Conservation (phyloP, 176 grass and related monocot species). For the Typha latifolia region DNA sequence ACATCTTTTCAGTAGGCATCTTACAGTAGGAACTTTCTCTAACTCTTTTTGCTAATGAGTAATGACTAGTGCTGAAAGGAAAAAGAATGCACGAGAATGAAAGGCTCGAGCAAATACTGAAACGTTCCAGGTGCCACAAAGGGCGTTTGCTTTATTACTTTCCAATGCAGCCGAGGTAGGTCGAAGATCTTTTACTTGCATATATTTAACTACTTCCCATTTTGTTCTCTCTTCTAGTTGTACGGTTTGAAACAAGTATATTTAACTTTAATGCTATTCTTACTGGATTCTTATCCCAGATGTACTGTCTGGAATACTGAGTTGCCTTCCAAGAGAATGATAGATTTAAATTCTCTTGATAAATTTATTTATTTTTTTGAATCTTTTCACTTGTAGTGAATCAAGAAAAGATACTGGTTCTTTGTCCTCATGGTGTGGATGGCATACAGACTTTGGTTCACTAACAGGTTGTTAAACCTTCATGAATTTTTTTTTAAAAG, state of each 20-base stretch:
- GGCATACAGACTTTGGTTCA: conserved; percentile 90
- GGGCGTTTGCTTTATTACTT: conserved; percentile 88
- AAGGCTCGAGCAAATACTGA: conserved; percentile 66
- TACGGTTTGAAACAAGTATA: too few relatives aligned
- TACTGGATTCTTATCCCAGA: too few relatives aligned
- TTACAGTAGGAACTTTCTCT: not conserved
- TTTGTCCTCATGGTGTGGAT: conserved; percentile 90
- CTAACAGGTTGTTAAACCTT: conserved; percentile 42
- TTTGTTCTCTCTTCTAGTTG: not conserved
- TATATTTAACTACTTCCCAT: not conserved
- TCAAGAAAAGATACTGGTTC: conserved; percentile 31
- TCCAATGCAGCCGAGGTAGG: conserved; percentile 54
- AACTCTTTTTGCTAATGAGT: not conserved
- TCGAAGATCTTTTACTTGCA: not conserved
- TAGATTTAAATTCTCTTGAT: too few relatives aligned
- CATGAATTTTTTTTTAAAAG: not conserved
- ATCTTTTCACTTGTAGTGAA: conserved; percentile 31
- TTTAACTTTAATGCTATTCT: too few relatives aligned
- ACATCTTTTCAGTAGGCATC: not conserved
- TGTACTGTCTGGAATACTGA: too few relatives aligned
- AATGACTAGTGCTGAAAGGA: conserved; percentile 32
- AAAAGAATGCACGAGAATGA: conserved; percentile 29
- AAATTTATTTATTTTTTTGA: not conserved
- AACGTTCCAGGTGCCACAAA: conserved; percentile 86
- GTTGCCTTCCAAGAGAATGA: too few relatives aligned